Percentiles rank a stretch among this genome's conserved stretches.
These are phyloP conservation scores for Plenodomus biglobosus DNA, from an alignment of 2,329 filamentous ascomycete genomes.

Conservation along the genomic window DNA sequence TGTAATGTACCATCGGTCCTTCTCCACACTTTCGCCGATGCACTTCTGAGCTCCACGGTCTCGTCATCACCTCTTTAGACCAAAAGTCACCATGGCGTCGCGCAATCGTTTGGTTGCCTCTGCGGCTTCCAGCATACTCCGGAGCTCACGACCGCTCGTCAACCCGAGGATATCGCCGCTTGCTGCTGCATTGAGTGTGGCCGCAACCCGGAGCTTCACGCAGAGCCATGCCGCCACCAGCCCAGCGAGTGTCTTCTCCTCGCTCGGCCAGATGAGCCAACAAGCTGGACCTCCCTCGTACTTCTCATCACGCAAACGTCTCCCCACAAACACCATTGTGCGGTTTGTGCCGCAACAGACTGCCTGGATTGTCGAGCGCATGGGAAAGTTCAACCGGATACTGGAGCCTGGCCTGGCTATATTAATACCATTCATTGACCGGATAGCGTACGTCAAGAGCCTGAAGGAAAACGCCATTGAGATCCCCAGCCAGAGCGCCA, in stretches of 20 bases:
- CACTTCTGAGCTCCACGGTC: conserved; percentile 24
- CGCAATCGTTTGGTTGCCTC: conserved; percentile 37
- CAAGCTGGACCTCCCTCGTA: conserved; percentile 65
- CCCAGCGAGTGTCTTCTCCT: conserved; percentile 35
- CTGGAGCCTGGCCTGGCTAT: conserved; percentile 88
- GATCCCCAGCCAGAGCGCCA: conserved; percentile 95
- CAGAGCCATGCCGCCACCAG: conserved; percentile 31
- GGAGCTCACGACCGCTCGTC: conserved; percentile 22
- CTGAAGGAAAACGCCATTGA: conserved; percentile 95
- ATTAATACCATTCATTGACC: conserved; percentile 85
- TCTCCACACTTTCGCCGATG: conserved; percentile 15
- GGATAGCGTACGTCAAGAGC: conserved; percentile 96
- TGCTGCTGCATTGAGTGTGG: conserved; percentile 19
- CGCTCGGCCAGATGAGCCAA: conserved; percentile 28
- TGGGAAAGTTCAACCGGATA: conserved; percentile 96
- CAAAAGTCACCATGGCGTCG: conserved; percentile 36
- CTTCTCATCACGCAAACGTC: conserved; percentile 65
- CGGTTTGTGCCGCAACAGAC: conserved; percentile 99
- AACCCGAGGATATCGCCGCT: conserved; percentile 21
- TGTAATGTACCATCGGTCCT: conserved; percentile 20
- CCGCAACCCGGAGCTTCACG: conserved; percentile 33
- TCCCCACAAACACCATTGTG: conserved; percentile 91
- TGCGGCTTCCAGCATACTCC: conserved; percentile 31
- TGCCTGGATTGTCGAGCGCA: conserved; percentile 98
- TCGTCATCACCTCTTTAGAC: conserved; percentile 20